Conservation (phyloP, 1,284 basidiomycete species). For the Cutaneotrichosporon curvatum region DNA sequence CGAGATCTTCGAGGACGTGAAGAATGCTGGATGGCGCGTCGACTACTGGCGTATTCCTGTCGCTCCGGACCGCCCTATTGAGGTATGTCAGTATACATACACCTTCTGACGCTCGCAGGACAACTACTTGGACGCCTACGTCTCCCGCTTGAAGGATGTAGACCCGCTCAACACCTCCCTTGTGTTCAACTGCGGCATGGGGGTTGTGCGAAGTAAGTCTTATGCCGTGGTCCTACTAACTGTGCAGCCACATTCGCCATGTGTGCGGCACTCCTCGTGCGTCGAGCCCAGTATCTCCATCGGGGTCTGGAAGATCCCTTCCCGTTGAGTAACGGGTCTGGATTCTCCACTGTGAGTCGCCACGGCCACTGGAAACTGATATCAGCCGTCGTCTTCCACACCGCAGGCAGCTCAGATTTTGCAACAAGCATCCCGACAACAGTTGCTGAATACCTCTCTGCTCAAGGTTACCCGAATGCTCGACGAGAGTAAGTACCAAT, state of each 20-base stretch:
- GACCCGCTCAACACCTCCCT: slow-evolving; percentile 76
- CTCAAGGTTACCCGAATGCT: slow-evolving; percentile 76
- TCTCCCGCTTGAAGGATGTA: slow-evolving; percentile 69
- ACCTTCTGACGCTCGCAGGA: slow-evolving; percentile 51
- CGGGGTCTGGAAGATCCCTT: slow-evolving; percentile 72
- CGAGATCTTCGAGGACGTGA: slow-evolving; percentile 79
- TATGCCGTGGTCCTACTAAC: no score
- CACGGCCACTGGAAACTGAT: neutral
- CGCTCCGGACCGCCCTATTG: slow-evolving; percentile 78
- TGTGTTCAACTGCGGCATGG: slow-evolving; percentile 96
- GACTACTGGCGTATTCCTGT: slow-evolving; percentile 87
- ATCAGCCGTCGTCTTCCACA: slow-evolving; percentile 7
- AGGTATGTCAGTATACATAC: slow-evolving; percentile 48
- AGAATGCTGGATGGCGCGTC: slow-evolving; percentile 77
- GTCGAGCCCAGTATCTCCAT: slow-evolving; percentile 77
- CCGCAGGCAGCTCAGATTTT: slow-evolving; percentile 43
- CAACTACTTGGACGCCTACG: slow-evolving; percentile 90
- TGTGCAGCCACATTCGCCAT: slow-evolving; percentile 79
- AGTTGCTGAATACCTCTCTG: slow-evolving; percentile 72
- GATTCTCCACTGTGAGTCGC: slow-evolving; percentile 36
- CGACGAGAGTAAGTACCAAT: slow-evolving; percentile 48
- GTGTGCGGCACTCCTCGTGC: slow-evolving; percentile 83
- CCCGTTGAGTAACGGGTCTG: slow-evolving; percentile 32
- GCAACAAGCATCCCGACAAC: slow-evolving; percentile 68
- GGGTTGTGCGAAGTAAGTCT: slow-evolving; percentile 72